These are phyloP conservation scores for Capsicum pubescens DNA, from an alignment of 257 asterid species.

Conservation along the genomic window DNA sequence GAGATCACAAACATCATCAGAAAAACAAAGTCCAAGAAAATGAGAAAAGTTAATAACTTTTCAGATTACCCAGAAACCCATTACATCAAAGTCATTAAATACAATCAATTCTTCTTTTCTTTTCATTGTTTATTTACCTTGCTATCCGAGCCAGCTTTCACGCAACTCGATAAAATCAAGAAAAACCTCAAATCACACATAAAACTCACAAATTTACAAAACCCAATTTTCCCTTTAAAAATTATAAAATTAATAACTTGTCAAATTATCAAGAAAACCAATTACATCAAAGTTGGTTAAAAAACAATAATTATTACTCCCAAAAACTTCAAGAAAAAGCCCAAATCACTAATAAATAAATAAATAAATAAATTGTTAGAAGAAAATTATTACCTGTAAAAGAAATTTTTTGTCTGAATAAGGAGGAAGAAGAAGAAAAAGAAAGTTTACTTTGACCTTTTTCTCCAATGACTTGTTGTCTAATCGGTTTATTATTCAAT, in stretches of 20 bases:
- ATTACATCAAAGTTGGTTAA: slow-evolving; percentile 54
- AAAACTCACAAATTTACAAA: too few relatives aligned
- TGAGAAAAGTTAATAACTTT: slow-evolving; percentile 25
- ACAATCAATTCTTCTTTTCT: neutral
- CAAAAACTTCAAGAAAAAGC: neutral
- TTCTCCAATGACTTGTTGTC: neutral
- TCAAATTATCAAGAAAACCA: neutral
- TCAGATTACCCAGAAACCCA: slow-evolving; percentile 18
- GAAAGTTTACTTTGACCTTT: slow-evolving; percentile 7
- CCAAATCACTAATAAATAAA: neutral
- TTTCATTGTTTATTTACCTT: too few relatives aligned
- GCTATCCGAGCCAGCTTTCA: too few relatives aligned
- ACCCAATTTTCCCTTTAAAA: too few relatives aligned
- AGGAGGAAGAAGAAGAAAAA: neutral
- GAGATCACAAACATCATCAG: too few relatives aligned
- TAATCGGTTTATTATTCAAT: too few relatives aligned
- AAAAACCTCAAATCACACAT: neutral
- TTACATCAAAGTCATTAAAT: slow-evolving; percentile 55
- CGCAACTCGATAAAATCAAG: neutral
- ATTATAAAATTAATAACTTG: slow-evolving; percentile 24
- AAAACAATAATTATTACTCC: slow-evolving; percentile 18
- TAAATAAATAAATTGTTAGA: neutral
- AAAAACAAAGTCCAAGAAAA: neutral
- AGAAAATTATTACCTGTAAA: neutral
- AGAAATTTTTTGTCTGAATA: neutral